Conservation (phyloP, 805 yeast species). For the Nakazawaea anatomiae region DNA sequence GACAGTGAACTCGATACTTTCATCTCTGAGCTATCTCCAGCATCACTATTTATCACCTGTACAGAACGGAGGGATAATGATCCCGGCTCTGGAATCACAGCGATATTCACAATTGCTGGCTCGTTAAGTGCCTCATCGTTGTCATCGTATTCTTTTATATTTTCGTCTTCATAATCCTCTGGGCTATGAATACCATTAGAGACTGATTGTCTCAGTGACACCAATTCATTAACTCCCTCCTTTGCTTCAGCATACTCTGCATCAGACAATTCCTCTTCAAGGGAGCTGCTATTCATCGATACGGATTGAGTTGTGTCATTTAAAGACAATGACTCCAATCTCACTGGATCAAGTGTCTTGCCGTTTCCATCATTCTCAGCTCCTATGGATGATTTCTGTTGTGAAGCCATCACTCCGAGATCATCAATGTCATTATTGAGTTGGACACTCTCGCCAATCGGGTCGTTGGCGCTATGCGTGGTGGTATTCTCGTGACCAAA, state of each 20-base stretch:
- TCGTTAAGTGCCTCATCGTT: not conserved
- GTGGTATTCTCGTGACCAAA: not conserved
- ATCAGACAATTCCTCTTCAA: not conserved
- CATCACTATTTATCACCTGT: slow-evolving; percentile 1
- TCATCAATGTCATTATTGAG: slow-evolving; percentile 2
- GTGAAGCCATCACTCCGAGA: too few species aligned
- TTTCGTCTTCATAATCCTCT: not conserved
- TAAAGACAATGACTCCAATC: not conserved
- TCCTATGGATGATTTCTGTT: not conserved
- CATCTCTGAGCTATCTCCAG: not conserved
- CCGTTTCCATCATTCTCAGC: not conserved
- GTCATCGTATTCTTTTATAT: not conserved
- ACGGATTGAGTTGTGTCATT: not conserved
- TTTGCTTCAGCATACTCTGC: not conserved
- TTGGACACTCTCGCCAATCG: too few species aligned
- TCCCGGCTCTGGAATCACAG: not conserved
- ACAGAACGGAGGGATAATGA: slow-evolving; percentile 2
- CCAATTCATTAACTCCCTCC: not conserved
- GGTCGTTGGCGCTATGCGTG: not conserved
- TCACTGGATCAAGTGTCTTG: not conserved
- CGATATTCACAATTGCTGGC: not conserved
- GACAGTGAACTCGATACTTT: slow-evolving; percentile 3
- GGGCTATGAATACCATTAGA: not conserved
- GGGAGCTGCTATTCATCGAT: not conserved
- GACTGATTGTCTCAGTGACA: not conserved